Evolutionary conservation across 345 rosid genomes (phyloP).

Genomic region (Heritiera fomes): DNA sequence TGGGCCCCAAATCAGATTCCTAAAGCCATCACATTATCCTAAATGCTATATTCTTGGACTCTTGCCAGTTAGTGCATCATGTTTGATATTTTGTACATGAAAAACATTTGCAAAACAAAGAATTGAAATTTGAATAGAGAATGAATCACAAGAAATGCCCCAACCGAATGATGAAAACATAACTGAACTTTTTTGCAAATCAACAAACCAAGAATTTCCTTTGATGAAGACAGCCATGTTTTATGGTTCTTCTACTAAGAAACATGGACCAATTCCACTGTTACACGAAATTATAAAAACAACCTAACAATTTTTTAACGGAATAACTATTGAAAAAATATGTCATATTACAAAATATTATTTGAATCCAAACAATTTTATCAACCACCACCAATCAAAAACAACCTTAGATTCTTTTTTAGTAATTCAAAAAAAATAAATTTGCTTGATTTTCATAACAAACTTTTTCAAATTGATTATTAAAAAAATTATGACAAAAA

Average conservation of each 20-base stretch:
- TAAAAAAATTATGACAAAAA: too few relatives aligned
- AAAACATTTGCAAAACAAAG: not conserved
- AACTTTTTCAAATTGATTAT: too few relatives aligned
- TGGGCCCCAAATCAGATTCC: slow-evolving; percentile 5
- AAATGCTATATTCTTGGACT: not conserved
- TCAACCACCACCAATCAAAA: too few relatives aligned
- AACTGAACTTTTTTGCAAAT: not conserved
- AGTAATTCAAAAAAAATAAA: too few relatives aligned
- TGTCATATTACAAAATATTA: too few relatives aligned
- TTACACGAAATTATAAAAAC: not conserved
- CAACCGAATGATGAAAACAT: not conserved
- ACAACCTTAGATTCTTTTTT: too few relatives aligned
- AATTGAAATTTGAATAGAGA: not conserved
- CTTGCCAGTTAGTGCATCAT: not conserved
- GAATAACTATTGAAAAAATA: too few relatives aligned
- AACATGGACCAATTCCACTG: not conserved
- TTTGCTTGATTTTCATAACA: too few relatives aligned
- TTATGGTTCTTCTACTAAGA: not conserved
- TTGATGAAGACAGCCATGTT: slow-evolving; percentile 3
- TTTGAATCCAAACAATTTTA: too few relatives aligned
- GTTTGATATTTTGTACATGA: not conserved
- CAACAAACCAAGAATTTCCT: not conserved
- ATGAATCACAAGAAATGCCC: not conserved
- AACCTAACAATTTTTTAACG: not conserved
- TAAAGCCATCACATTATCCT: not conserved